Percentiles rank a stretch among this genome's conserved stretches.
Evolutionary conservation across 805 yeast genomes (phyloP).

Genomic region (Metschnikowia colocasiae): DNA sequence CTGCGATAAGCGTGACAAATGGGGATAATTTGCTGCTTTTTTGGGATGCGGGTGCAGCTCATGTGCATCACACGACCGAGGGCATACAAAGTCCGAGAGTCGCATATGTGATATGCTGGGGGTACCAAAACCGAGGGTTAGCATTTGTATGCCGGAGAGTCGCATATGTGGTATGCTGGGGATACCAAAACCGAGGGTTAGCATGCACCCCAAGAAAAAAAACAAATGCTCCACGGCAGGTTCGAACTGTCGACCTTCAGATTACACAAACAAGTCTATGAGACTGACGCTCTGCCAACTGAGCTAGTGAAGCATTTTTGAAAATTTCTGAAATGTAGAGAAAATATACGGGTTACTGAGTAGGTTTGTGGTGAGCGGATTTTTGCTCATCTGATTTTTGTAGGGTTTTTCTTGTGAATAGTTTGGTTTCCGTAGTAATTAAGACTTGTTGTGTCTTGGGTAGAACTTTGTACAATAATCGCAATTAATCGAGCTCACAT

Average conservation of each 20-base stretch:
- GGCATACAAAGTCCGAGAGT: background rate
- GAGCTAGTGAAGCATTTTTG: conserved; percentile 3
- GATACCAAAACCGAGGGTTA: conserved; percentile 36
- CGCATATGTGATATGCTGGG: conserved; percentile 10
- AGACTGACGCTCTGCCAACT: conserved; percentile 7
- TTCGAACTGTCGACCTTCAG: conserved; percentile 48
- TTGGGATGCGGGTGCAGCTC: background rate
- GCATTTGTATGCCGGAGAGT: too few relatives aligned
- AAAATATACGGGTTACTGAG: too few relatives aligned
- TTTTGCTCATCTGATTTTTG: too few relatives aligned
- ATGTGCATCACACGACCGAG: conserved; percentile 1
- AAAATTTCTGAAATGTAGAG: background rate
- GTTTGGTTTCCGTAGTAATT: too few relatives aligned
- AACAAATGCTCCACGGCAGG: conserved; percentile 41
- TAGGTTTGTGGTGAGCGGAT: too few relatives aligned
- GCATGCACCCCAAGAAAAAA: background rate
- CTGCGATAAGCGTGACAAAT: conserved; percentile 4
- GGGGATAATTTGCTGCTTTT: background rate
- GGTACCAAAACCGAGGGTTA: conserved; percentile 27
- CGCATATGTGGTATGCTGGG: conserved; percentile 12
- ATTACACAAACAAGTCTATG: conserved; percentile 17
- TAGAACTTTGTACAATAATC: too few relatives aligned
- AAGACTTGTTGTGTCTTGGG: too few relatives aligned
- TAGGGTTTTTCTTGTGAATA: too few relatives aligned
- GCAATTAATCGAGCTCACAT: too few relatives aligned